Conservation (phyloP, 1,284 basidiomycete species). For the Gymnopus androsaceus region DNA sequence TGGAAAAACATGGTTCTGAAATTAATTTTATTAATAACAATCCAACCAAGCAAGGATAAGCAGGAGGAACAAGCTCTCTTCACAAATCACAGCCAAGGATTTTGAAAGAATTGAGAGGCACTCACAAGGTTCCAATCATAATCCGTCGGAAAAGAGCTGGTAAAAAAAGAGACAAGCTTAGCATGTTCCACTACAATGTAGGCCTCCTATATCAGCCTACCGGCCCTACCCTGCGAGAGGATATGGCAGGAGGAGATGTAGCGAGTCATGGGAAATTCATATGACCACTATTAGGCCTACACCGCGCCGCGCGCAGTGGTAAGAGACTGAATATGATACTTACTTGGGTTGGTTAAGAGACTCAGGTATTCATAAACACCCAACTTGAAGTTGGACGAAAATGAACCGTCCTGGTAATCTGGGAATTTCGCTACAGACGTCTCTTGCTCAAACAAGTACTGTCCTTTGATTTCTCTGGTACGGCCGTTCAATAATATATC, state of each 20-base stretch:
- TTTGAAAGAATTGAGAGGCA: conserved; percentile 5
- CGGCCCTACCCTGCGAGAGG: too few relatives aligned
- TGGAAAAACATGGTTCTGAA: conserved; percentile 74
- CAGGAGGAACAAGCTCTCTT: too few relatives aligned
- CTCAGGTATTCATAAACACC: conserved; percentile 60
- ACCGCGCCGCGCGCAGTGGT: neutral
- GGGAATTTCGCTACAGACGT: conserved; percentile 57
- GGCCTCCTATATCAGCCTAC: too few relatives aligned
- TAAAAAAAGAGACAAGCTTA: neutral
- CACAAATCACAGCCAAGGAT: neutral
- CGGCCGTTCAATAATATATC: neutral
- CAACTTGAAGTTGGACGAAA: conserved; percentile 59
- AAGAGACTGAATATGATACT: conserved; percentile 25
- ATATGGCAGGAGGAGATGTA: too few relatives aligned
- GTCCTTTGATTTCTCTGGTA: conserved; percentile 75
- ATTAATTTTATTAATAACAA: too few relatives aligned
- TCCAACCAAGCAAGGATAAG: too few relatives aligned
- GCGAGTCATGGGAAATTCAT: too few relatives aligned
- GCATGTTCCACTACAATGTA: too few relatives aligned
- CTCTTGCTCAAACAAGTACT: conserved; percentile 74
- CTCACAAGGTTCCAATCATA: conserved; percentile 57
- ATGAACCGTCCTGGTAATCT: conserved; percentile 63
- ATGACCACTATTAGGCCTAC: too few relatives aligned
- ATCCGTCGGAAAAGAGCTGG: conserved; percentile 64
- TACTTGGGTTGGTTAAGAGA: conserved; percentile 53